Evolutionary conservation across 345 rosid species (phyloP).

Genomic region (Brassica juncea): DNA sequence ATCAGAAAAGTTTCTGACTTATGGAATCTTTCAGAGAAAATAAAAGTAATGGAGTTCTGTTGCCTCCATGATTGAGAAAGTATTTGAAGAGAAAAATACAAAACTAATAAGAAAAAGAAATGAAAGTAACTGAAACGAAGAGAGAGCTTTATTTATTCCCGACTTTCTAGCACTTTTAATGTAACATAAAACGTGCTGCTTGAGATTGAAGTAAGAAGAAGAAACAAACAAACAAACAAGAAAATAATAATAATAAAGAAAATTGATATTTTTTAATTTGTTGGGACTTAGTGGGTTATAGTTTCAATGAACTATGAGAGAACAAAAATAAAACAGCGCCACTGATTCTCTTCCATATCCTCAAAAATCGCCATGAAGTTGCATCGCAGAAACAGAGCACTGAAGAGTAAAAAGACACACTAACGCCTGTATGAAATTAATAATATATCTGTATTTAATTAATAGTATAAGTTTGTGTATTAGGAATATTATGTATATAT

Average conservation of each 20-base stretch:
- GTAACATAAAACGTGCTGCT: conserved; percentile 28
- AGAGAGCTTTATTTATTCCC: conserved; percentile 29
- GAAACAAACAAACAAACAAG: conserved; percentile 11
- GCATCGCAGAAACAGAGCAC: conserved; percentile 32
- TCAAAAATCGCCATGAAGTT: conserved; percentile 40
- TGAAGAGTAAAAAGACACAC: conserved; percentile 23
- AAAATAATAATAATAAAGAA: neutral
- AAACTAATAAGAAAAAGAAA: neutral
- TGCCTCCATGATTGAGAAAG: conserved; percentile 36
- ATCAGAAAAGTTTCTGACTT: conserved; percentile 1
- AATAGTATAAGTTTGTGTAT: neutral
- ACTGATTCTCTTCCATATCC: conserved; percentile 31
- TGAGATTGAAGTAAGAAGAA: conserved; percentile 11
- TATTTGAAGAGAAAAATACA: neutral
- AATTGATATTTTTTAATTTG: conserved; percentile 22
- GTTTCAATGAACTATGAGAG: conserved; percentile 37
- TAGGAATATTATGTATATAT: neutral
- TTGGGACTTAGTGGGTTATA: conserved; percentile 37
- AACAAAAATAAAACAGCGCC: conserved; percentile 18
- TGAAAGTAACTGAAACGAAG: conserved; percentile 39
- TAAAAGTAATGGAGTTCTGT: conserved; percentile 26
- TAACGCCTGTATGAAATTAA: neutral
- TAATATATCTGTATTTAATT: conserved; percentile 15
- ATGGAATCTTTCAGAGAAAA: conserved; percentile 1
- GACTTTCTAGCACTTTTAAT: conserved; percentile 40